A percentile compares a stretch with the other conserved stretches of the same genome.
Evolutionary conservation across 2,329 filamentous ascomycete species (phyloP).

Genomic region (Xylariaceae sp.): DNA sequence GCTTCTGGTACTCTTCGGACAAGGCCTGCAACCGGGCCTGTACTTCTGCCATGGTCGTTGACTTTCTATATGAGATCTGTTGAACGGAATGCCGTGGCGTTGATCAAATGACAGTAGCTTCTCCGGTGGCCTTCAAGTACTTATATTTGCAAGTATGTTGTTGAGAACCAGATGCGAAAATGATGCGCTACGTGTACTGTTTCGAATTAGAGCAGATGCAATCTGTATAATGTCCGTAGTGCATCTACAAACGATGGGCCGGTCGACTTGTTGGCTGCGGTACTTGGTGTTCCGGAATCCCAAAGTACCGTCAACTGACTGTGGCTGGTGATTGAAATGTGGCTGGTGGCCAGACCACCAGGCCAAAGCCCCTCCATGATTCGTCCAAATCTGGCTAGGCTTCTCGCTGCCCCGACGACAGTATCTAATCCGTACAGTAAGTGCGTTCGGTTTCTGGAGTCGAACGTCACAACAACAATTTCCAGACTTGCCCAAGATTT

Average conservation of each 20-base stretch:
- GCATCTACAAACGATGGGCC: background rate
- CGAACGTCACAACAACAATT: constrained; percentile 14
- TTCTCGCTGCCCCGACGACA: constrained; percentile 10
- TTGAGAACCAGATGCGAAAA: background rate
- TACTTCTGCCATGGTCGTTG: constrained; percentile 56
- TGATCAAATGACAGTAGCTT: background rate
- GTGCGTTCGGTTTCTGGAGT: background rate
- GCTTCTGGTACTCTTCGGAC: constrained; percentile 79
- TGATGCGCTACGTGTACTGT: background rate
- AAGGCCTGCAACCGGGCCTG: constrained; percentile 76
- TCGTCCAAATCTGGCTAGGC: constrained; percentile 14
- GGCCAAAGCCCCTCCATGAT: constrained; percentile 11
- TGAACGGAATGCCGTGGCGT: background rate
- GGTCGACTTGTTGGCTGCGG: background rate
- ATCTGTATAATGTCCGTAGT: background rate
- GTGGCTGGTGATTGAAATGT: constrained; percentile 1
- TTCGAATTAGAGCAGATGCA: background rate
- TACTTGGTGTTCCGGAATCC: background rate
- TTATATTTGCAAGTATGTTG: background rate
- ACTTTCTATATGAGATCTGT: background rate
- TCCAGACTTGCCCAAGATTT: constrained; percentile 4
- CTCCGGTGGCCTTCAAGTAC: background rate
- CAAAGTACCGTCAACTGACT: background rate
- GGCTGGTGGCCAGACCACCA: background rate
- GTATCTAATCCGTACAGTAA: no score